Evolutionary conservation across 2,329 filamentous ascomycete species (phyloP), one percentile per base, ranked within the genome.

Genomic region (Acrocalymma vagum): DNA sequence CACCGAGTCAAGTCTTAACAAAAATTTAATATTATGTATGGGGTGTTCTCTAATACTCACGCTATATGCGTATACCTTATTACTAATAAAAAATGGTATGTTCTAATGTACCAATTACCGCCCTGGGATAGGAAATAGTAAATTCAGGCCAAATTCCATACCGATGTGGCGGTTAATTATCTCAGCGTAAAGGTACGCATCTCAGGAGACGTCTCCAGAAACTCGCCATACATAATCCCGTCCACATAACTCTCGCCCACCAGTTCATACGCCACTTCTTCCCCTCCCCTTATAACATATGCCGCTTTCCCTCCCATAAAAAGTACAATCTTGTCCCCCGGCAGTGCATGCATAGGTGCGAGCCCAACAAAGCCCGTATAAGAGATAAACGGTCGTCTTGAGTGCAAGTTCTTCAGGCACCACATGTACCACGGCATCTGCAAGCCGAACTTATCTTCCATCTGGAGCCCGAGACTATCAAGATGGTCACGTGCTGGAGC

Each of bases 221-320:
- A 20, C 22, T 44, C 40, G 9, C 40, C 40, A 18, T 38, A 29
- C 40, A 38, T 44, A n/a, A 33, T 20, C 14, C 40, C 33, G 25
- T 44, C 13, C 6, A 44, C 21, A 38, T 32, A 44, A 11, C 21
- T 23, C 29, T 38, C 40, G 3, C 40, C 40, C 10, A 38, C 28
- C 8, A 38, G 34, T 5, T 22, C 26, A 29, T 44, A 44, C 17
- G 18, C 25, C n/a, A 15, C 42, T 20, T 27, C 29, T 4, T 16
- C 22, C 27, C 37, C 20, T 8, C n/a, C 15, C 15, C 23, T 25
- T 29, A 40, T 14, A 13, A 32, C 22, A 32, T 38, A 44, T 4
- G 40, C 33, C 10, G 23, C 23, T 21, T 38, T 38, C 15, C 24
- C 33, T 30, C 40, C 27, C 10, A 29, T 21, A 25, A 44, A 38